Evolutionary conservation across 306 rosid species (phyloP).

Genomic region (Bauhinia variegata): DNA sequence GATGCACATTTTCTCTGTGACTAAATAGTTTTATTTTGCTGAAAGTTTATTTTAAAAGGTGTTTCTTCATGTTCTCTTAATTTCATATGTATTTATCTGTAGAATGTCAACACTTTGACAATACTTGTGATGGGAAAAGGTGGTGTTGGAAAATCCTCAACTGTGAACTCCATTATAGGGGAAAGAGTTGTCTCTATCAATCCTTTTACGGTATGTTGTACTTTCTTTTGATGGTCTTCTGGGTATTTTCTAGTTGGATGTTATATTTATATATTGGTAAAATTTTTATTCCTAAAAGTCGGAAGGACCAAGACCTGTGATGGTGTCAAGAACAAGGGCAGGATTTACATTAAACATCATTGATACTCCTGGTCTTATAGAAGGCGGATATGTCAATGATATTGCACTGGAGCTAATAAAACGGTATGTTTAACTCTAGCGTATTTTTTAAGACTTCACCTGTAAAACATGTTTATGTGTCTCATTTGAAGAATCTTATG

Average conservation of each 20-base stretch:
- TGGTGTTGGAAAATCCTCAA: slow-evolving; percentile 96
- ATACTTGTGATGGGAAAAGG: slow-evolving; percentile 98
- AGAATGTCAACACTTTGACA: slow-evolving; percentile 87
- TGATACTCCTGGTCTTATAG: slow-evolving; percentile 97
- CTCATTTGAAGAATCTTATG: background rate
- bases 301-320: slow-evolving; percentile 86
- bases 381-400: slow-evolving; percentile 90
- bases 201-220: slow-evolving; percentile 77
- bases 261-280: slow-evolving; percentile 14
- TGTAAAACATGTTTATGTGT: slow-evolving; percentile 22
- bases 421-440: slow-evolving; percentile 46
- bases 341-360: slow-evolving; percentile 88
- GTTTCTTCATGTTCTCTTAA: slow-evolving; percentile 1
- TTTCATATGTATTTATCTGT: slow-evolving; percentile 30
- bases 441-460: background rate
- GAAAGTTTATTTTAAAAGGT: background rate
- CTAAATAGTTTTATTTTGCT: slow-evolving; percentile 4
- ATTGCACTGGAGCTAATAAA: slow-evolving; percentile 77
- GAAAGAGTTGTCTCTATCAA: slow-evolving; percentile 85
- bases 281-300: slow-evolving; percentile 51
- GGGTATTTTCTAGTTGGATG: background rate
- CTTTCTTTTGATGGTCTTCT: slow-evolving; percentile 8
- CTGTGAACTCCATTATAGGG: slow-evolving; percentile 87
- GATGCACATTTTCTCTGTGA: background rate
- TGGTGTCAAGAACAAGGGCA: slow-evolving; percentile 81